Percentiles rank a stretch among this genome's conserved stretches.
Evolutionary conservation across 2,329 filamentous ascomycete genomes (phyloP).

Genomic region (Botrytis porri): DNA sequence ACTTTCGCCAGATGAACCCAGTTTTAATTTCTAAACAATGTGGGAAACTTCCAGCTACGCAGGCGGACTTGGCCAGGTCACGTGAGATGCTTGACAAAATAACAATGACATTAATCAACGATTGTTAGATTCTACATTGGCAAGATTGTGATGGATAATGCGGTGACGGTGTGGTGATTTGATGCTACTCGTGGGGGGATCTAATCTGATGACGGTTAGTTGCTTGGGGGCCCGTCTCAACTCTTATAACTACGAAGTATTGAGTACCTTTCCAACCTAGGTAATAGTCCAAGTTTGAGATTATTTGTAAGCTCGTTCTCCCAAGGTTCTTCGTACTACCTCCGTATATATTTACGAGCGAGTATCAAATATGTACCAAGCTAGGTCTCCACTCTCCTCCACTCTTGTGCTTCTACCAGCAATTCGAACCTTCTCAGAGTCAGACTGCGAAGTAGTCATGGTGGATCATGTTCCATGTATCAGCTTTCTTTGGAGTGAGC

Average conservation of each 20-base stretch:
- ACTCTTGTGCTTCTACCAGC: not conserved
- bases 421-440: not conserved
- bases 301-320: not conserved
- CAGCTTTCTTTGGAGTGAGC: not conserved
- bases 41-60: not conserved
- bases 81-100: not conserved
- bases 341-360: no score
- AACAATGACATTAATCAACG: not conserved
- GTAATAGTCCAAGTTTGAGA: not conserved
- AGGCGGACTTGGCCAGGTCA: not conserved
- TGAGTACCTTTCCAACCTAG: not conserved
- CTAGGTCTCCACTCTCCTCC: not conserved
- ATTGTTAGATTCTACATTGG: not conserved
- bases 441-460: not conserved
- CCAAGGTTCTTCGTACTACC: not conserved
- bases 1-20: not conserved
- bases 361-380: not conserved
- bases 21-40: not conserved
- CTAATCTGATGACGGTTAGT: conserved; percentile 15
- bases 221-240: conserved; percentile 4
- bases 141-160: not conserved
- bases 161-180: not conserved
- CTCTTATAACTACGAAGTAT: not conserved
- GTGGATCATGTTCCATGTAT: not conserved
- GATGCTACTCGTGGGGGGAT: not conserved